Evolutionary conservation across 2,329 filamentous ascomycete genomes (phyloP).

Genomic region (Grosmannia serpens): DNA sequence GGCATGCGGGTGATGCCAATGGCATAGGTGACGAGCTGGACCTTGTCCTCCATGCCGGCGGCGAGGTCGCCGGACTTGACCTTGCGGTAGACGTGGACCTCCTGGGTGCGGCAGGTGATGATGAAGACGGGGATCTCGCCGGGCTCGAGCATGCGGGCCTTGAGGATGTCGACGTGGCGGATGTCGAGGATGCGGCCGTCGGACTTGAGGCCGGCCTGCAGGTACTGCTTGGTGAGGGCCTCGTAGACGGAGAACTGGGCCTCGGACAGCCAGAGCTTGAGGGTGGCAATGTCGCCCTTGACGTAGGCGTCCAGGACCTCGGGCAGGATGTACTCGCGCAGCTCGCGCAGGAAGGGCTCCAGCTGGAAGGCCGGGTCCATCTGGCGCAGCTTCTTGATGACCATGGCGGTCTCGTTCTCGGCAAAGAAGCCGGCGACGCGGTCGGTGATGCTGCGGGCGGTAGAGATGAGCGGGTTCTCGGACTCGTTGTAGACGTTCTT

Average conservation of each 20-base stretch:
- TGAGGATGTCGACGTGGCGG: conserved; percentile 78
- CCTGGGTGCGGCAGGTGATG: conserved; percentile 90
- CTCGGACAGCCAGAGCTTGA: conserved; percentile 92
- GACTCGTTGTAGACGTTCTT: conserved; percentile 89
- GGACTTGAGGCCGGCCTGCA: conserved; percentile 81
- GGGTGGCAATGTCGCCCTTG: conserved; percentile 81
- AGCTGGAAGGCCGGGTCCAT: conserved; percentile 94
- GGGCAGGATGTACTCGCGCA: conserved; percentile 94
- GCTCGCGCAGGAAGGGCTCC: conserved; percentile 87
- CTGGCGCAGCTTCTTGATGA: conserved; percentile 94
- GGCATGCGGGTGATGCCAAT: conserved; percentile 90
- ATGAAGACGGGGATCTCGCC: conserved; percentile 93
- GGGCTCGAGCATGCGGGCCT: conserved; percentile 69
- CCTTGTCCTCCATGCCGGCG: conserved; percentile 96
- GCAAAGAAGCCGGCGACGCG: conserved; percentile 91
- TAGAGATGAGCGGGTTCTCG: conserved; percentile 89
- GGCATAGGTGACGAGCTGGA: conserved; percentile 95
- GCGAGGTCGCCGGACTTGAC: conserved; percentile 81
- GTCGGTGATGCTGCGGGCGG: conserved; percentile 88
- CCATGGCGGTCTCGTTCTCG: conserved; percentile 93
- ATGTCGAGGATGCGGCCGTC: conserved; percentile 95
- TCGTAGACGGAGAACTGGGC: conserved; percentile 96
- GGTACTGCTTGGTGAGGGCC: conserved; percentile 93
- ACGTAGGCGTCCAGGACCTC: conserved; percentile 97
- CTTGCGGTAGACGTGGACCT: conserved; percentile 94